Evolutionary conservation across 2,329 filamentous ascomycete genomes (phyloP), one percentile per base, ranked within the genome.

Genomic region (Aquanectria penicillioides): DNA sequence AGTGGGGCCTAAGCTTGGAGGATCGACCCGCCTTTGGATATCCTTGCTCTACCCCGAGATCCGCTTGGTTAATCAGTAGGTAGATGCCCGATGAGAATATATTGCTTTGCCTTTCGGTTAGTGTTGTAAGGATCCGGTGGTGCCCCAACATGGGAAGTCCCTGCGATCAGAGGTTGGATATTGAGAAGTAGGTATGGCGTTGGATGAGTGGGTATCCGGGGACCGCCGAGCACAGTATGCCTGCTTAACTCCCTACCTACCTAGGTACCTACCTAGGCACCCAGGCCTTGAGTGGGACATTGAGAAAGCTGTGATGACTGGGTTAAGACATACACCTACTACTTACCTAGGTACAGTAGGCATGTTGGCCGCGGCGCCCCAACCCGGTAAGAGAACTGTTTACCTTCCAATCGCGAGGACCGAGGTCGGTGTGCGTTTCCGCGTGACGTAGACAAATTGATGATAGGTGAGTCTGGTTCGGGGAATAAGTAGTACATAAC

Each of bases 1-100:
- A 49, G 62, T 69, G 67, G 67, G 43, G 65, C 28, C 18, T 12
- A 22, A 33, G 40, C 26, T 36, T 52, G 29, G 34, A 23, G 29
- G 25, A 40, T 15, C 33, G 43, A 41, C 28, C 54, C 55, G 55
- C 36, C 55, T 40, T 53, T 58, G 48, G 55, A 46, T 53, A 58
- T 58, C 43, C 48, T 43, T 44, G 43, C 53, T 36, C 34, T 38
- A 13, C 34, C 22, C 23, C 11, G 28, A 38, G 53, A 49, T 26
- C 34, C 41, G 20, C 53, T 48, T 52, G 17, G 41, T 53, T 26
- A 18, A 40, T 31, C 18, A 9, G 15, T 13, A 33, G 11, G 40
- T 47, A 29, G 40, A 52, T 41, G 18, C 20, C 26, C 13, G 40
- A 51, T 48, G 28, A 13, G 41, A 41, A 25, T 17, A 17, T 52